Base-by-base conservation (phyloP, 495 filamentous ascomycete species). In the Xeromyces bisporus region DNA sequence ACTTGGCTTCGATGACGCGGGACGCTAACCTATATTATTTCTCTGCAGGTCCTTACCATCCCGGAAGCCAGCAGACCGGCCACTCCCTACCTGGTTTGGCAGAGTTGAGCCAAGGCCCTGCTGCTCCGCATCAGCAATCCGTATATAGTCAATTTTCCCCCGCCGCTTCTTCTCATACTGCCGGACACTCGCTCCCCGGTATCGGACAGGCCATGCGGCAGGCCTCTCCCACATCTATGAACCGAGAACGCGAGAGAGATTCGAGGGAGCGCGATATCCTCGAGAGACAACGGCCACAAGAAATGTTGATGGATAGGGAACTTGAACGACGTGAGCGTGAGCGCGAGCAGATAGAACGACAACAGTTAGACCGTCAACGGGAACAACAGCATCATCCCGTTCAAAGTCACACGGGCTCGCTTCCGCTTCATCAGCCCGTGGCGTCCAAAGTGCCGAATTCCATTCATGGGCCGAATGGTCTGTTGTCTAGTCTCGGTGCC, bases 341-440 rank as follows among this genome's bases (percentile, higher is more conserved):
- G 32, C 37, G 36, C 29, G 38, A 37, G 12, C 56, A 68, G 26
- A 54, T 58, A 7, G 68, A 75, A 32, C 37, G 50, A 20, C 51
- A 57, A 36, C 51, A 53, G 26, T 45, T 62, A n/a, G 67, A 73
- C 27, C 56, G 58, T 23, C 63, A 59, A 45, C 51, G 66, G 34
- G 52, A 63, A 35, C 60, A 63, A 17, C 54, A 72, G 39, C 71
- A 80, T 24, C 70, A 76, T 26, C 72, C 80, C 9, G 80, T 85
- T 37, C 81, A 91, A 48, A 84, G 78, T 50, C 82, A 80, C 40
- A 73, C 79, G 8, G 80, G 75, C 20, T 77, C 83, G 0, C 76
- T 93, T 29, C 80, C 80, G 16, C 69, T 93, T 42, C 85, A 93
- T 47, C 85, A 93, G 46, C 85, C 85, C 2, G 80, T 92, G 29